Conservation (phyloP, 441 rosid genomes). For the Pelargonium myrrhifolium region DNA sequence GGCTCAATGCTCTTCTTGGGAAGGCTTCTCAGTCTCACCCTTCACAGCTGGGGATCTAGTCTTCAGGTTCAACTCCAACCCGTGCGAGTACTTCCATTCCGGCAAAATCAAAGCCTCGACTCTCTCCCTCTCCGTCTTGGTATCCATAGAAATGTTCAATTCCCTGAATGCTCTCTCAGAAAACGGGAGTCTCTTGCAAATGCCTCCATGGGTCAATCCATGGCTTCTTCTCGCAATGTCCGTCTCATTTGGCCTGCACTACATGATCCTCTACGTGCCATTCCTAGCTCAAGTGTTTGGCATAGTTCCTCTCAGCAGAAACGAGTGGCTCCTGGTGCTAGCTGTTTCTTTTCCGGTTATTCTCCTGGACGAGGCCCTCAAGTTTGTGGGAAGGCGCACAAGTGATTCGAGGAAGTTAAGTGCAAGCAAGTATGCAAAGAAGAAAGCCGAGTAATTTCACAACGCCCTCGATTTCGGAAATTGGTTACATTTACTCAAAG, state of each 20-base stretch:
- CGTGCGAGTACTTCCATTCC: slow-evolving; percentile 66
- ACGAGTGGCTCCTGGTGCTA: slow-evolving; percentile 81
- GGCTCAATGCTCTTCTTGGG: slow-evolving; percentile 42
- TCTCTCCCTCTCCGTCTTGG: slow-evolving; percentile 83
- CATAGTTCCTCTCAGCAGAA: slow-evolving; percentile 72
- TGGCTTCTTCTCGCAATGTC: slow-evolving; percentile 85
- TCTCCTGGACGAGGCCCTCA: slow-evolving; percentile 73
- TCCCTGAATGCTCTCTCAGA: slow-evolving; percentile 91
- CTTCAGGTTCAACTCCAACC: slow-evolving; percentile 24
- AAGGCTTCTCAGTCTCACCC: slow-evolving; percentile 31
- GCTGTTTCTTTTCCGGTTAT: slow-evolving; percentile 73
- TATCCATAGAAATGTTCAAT: slow-evolving; percentile 95
- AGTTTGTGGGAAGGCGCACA: slow-evolving; percentile 65
- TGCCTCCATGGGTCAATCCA: slow-evolving; percentile 98
- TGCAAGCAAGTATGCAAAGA: background rate
- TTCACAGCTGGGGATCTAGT: slow-evolving; percentile 32
- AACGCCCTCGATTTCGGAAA: too few relatives aligned
- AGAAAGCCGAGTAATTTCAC: background rate
- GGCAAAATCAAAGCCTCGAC: slow-evolving; percentile 92
- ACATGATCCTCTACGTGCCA: slow-evolving; percentile 75
- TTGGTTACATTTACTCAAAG: too few relatives aligned
- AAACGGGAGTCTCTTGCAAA: slow-evolving; percentile 61
- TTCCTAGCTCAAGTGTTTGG: slow-evolving; percentile 72
- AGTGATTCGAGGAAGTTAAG: background rate
- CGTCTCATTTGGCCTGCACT: slow-evolving; percentile 70